Base-by-base conservation (phyloP, 768 basidiomycete species). In the Glaciozyma antarctica region DNA sequence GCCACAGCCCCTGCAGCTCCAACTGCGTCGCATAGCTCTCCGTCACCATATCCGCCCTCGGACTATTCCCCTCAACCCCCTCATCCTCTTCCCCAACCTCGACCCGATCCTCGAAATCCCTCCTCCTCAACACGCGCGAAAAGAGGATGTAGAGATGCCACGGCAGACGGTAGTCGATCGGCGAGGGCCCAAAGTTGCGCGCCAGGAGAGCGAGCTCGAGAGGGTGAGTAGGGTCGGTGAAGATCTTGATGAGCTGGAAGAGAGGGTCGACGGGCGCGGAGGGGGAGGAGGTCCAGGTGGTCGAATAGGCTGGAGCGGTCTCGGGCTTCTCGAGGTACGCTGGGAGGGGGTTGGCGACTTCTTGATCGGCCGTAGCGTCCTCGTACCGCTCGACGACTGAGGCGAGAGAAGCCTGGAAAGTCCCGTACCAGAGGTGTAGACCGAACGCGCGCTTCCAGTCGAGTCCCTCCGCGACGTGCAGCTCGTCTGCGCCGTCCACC, bases 371-470 rank as follows among this genome's bases (percentile, higher is more conserved):
- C 32, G 55, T 34, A 28, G 63, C 64, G n/a, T 7, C 21, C 32
- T 67, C 67, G 63, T 72, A 75, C 26, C 44, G 30, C 48, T 59
- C 43, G 2, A 75, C 47, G 17, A 70, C 67, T 10, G 34, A 38
- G 3, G 45, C 49, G 15, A 73, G 57, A 2, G 62, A 48, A 8
- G 60, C 52, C 2, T 69, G 26, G 44, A 51, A 81, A 51, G 85
- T 81, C 1, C 84, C 85, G 75, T 86, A 97, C 95, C 95, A 99
- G 41, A 98, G 78, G 66, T 86, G 86, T 52, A 97, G 78, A 3
- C 90, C 95, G 74, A 98, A 88, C 1, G 86, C 86, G 24, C 91
- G 84, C 75, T 91, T 93, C 95, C 95, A 99, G 75, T 95, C 93
- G 60, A 97, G 77, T 0, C 84, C 87, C 60, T 85, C 79, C 22